Evolutionary conservation across 2,329 filamentous ascomycete species (phyloP), one percentile per base, ranked within the genome.

Genomic region (Myrmaecium sp.): DNA sequence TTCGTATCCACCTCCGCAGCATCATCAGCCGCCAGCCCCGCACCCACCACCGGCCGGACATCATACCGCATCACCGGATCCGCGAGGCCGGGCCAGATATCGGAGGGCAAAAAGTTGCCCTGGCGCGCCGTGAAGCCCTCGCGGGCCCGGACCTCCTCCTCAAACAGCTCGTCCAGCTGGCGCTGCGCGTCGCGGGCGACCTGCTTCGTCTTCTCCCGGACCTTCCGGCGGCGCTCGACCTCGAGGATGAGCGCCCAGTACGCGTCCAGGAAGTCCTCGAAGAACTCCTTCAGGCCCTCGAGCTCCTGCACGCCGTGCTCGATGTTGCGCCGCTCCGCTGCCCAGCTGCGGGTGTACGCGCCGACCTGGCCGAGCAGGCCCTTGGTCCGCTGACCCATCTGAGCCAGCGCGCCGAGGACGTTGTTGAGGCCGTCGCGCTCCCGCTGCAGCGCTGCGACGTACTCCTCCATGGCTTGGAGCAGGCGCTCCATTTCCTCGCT

Each of bases 181-280:
- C 75, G 70, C 45, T 74, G 71, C 1, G 86, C 80, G 40, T 84
- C 83, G 33, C 68, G 69, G 43, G 83, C 76, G 14, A 92, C 70
- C 22, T 62, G 64, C 37, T 74, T 65, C 27, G 91, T 75, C 34
- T 77, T 73, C 17, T 75, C 69, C 41, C 89, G 78, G 18, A 80
- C 69, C 9, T 65, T 59, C 32, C 69, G 70, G 6, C 89, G 66
- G 14, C 89, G 64, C 27, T 77, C 75, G 5, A 83, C 75, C 49
- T 98, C 89, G 2, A 92, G 64, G 14, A 94, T 65, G 8, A 98
- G 58, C 12, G 75, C 73, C 38, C 82, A 77, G 44, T 98, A 95
- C 0, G 83, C 81, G 27, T 71, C 66, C 12, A 79, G 64, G 42
- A 95, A 98, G 11, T 76, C 74, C 33, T 86, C 77, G 50, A 94